These are phyloP conservation scores for Cyclotella choctawhatcheeana DNA, from an alignment of 108 stramenopile genomes.

Conservation along the genomic window DNA sequence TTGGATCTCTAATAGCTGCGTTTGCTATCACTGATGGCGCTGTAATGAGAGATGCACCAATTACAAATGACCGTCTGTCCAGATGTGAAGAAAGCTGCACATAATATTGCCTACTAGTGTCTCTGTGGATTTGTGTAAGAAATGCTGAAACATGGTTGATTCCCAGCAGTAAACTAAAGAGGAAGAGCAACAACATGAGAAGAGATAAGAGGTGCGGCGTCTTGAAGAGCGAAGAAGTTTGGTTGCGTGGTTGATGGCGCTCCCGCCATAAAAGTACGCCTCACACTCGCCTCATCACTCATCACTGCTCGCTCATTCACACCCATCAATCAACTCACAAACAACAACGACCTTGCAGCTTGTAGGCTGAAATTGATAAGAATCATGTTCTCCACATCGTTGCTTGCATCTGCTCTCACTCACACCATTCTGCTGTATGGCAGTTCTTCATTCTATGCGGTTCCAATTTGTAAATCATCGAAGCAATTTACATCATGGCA, in stretches of 20 bases:
- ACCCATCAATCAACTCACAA: too few species aligned
- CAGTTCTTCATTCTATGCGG: not conserved
- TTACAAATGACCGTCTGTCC: too few species aligned
- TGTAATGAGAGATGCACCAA: not conserved
- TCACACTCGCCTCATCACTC: too few species aligned
- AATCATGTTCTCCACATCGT: not conserved
- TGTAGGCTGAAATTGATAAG: too few species aligned
- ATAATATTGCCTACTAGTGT: too few species aligned
- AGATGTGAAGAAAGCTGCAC: too few species aligned
- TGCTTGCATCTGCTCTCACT: not conserved
- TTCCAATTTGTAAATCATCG: not conserved
- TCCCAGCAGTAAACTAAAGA: not conserved
- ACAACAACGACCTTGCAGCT: too few species aligned
- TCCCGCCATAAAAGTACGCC: too few species aligned
- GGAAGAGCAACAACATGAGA: not conserved
- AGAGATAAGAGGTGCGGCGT: too few species aligned
- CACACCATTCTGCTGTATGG: not conserved
- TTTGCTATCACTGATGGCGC: conserved; percentile 16
- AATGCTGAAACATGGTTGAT: not conserved
- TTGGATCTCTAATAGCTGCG: conserved; percentile 66
- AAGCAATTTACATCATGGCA: not conserved
- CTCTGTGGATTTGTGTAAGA: too few species aligned
- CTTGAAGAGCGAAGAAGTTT: too few species aligned
- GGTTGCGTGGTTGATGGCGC: too few species aligned
- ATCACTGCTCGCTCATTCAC: not conserved